Base-by-base conservation (phyloP, 768 basidiomycete species). In the Pisolithus albus region DNA sequence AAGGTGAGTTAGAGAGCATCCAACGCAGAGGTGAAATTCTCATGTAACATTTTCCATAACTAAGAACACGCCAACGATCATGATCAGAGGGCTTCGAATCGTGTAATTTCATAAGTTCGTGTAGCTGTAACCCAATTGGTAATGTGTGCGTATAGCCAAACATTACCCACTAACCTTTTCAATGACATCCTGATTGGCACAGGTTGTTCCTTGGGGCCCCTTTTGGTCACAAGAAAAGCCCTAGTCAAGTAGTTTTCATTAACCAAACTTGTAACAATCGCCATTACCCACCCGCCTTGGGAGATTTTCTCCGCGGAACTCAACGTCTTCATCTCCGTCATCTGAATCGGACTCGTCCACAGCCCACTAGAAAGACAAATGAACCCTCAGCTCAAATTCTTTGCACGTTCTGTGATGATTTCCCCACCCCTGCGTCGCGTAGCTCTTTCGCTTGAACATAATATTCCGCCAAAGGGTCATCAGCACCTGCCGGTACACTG, bases 111-210 rank as follows among this genome's bases (percentile, higher is more conserved):
- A 73, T 77, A 5, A 92, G 76, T 61, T 87, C 82, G 56, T 78
- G 68, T 11, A 92, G 70, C 88, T 91, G 59, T 7, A 16, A 24
- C 43, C 19, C 13, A 23, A 28, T 57, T 7, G 37, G 41, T 52
- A 41, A 24, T 54, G 45, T 32, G 24, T 46, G 40, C 16, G 23
- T 24, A 30, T 6, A 37, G 8, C 7, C 41, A 52, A 46, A 28
- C 1, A n/a, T 11, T 28, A 38, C 16, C 45, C 13, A 13, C 61
- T 23, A 55, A 81, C 88, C 75, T 87, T 88, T 60, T 84, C 82
- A 30, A 88, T 75, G 44, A 92, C 77, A 58, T 84, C 79, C 62
- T 89, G 83, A 60, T 92, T 92, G 3, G 72, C 71, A 52, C 80
- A 82, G 4, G 61, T 60, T 1, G 53, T 58, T 51, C 60, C 43